Evolutionary conservation across 257 asterid species (phyloP), one percentile per base, ranked within the genome.

Genomic region (Apocynum venetum): DNA sequence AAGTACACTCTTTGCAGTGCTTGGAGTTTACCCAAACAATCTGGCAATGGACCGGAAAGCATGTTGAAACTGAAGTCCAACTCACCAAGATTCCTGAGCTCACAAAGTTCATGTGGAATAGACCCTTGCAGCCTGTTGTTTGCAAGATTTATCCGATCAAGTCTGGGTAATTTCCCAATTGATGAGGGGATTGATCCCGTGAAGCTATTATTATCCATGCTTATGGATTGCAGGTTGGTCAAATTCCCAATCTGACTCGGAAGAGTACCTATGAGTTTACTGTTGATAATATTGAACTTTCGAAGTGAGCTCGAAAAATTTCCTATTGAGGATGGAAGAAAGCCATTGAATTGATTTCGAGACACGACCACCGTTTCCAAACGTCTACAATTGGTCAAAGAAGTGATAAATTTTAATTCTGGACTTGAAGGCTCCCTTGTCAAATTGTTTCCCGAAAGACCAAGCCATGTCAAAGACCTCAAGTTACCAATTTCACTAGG

Each of bases 41-140:
- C 77, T 44, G 94, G 96, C 47, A 91, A 84, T 0, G 86, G 40
- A 10, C 96, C 96, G 35, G 61, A 19, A n/a, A 91, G 76, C 74
- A 6, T 72, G 55, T 91, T 89, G 35, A 81, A 35, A 69, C 82
- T 80, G 61, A 84, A 31, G 65, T 83, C 80, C 40, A 91, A 46
- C 57, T 79, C 86, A 38, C 91, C 92, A 47, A 91, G 84, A 43
- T 67, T 79, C 43, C 36, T 44, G 25, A 89, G 43, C 25, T 81
- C 71, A 78, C 94, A 91, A 79, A 91, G 80, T n/a, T 80, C 79
- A 6, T 31, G 36, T 2, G 91, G 92, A 73, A 91, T 83, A 47
- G 43, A 1, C 6, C 94, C 96, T 46, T 78, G 75, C 35, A 91
- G 84, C 43, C 82, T 81, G 53, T 91, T 89, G 71, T 86, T 25